Base-by-base conservation (phyloP, 1,284 basidiomycete species). In the Fomitopsis palustris region DNA sequence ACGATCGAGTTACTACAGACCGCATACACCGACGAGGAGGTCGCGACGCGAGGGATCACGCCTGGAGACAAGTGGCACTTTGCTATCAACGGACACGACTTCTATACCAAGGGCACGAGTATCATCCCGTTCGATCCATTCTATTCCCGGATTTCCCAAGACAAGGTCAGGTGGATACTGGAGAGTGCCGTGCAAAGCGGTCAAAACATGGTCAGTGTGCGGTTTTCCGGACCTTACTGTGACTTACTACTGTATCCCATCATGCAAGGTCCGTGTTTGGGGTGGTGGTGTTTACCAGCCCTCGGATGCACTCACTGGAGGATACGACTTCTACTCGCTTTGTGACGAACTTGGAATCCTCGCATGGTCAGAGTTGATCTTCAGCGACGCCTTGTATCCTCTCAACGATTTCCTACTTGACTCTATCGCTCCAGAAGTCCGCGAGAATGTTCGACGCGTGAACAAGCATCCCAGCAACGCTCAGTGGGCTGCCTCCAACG, bases 321-420 rank as follows among this genome's bases (percentile, higher is more conserved):
- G 78, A 6, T 85, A 85, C 65, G 77, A 82, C 62, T 82, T 87
- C 62, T 84, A 85, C 67, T 77, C 80, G 1, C 67, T 81, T 25
- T 86, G 84, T 65, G 85, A 88, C 65, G 83, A 86, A 65, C 74
- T 86, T 0, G 85, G 86, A 7, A 82, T 87, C 61, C 72, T 87
- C 53, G 83, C 79, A 3, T 87, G 86, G 86, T 83, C 83, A 3
- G 86, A 88, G 65, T 77, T 84, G 54, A 83, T 84, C 55, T 87
- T 86, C 70, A 86, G 85, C 1, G 83, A 85, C 61, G 74, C 81
- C 1, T 64, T 83, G 19, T 84, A 81, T 63, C 81, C 85, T 0
- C 78, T 82, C 65, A 81, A 86, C 57, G 72, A 76, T 60, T 84
- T 80, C 62, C 64, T 86, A 21, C 65, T 87, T 16, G 77, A 79